Percentiles rank a stretch among this genome's conserved stretches.
These are phyloP conservation scores for Phytophthora brassicae DNA, from an alignment of 352 stramenopile species.

Conservation along the genomic window DNA sequence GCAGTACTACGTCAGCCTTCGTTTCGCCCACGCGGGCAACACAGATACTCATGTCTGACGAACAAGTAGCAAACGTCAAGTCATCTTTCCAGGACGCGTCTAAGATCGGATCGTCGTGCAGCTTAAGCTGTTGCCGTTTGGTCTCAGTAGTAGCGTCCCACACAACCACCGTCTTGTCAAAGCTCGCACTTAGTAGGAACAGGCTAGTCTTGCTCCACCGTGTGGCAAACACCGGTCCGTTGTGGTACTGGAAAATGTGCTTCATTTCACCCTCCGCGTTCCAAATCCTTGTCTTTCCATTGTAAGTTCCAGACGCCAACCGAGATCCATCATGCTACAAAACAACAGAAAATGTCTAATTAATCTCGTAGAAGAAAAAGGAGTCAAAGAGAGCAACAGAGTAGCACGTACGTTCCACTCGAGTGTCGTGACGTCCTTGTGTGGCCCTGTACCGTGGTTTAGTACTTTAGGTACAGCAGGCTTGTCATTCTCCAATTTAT, in stretches of 20 bases:
- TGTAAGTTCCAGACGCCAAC: constrained; percentile 95
- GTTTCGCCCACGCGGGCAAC: constrained; percentile 87
- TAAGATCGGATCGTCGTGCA: constrained; percentile 87
- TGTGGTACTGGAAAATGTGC: constrained; percentile 83
- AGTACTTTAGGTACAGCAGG: constrained; percentile 55
- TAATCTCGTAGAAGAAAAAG: no score
- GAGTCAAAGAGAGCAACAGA: not conserved
- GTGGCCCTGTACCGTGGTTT: constrained; percentile 82
- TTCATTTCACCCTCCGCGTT: constrained; percentile 74
- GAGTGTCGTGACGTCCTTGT: constrained; percentile 98
- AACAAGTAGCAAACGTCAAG: constrained; percentile 94
- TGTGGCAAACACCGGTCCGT: constrained; percentile 83
- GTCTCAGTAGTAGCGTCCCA: constrained; percentile 86
- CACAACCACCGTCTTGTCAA: constrained; percentile 86
- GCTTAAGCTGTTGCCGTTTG: constrained; percentile 95
- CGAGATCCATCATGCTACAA: constrained; percentile 84
- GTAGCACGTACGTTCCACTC: constrained; percentile 94
- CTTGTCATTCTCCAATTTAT: constrained; percentile 51
- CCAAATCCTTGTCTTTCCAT: constrained; percentile 91
- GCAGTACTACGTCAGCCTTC: constrained; percentile 81
- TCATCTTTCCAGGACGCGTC: constrained; percentile 95
- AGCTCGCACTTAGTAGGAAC: constrained; percentile 78
- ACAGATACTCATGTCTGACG: constrained; percentile 92
- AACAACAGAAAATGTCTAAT: no score
- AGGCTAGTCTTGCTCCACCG: constrained; percentile 80